Evolutionary conservation across 2,329 filamentous ascomycete species (phyloP), one percentile per base, ranked within the genome.

Genomic region (Penicillium olsonii): DNA sequence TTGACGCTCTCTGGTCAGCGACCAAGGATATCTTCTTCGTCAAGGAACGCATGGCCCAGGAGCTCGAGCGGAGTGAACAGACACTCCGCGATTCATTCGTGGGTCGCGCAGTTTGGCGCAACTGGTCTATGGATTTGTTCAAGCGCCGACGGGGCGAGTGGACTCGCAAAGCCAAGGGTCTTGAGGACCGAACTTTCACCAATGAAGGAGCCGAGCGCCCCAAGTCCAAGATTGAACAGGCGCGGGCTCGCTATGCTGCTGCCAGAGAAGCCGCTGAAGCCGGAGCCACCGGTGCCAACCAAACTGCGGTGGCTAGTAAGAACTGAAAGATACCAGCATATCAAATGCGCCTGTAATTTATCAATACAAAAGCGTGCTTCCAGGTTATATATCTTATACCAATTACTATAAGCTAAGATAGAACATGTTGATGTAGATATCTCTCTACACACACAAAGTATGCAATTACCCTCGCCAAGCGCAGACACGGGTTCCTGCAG

Each of bases 41-140:
- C 52, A 82, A 85, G 48, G 85, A 89, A 67, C 77, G 83, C 37
- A 79, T 89, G 52, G 85, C 85, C 2, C 77, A 83, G 56, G 82
- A 87, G 57, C 73, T 90, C 9, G 72, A 77, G 0, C 73, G 78
- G 45, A 78, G 82, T 48, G 86, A 88, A 63, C 67, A 74, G n/a
- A 61, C 71, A 1, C 68, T 89, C 15, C 78, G 85, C n/a, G 84
- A 87, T 49, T 84, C 81, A 1, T 81, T 79, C 29, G 77, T 83
- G 18, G 87, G 87, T 2, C 75, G 85, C 27, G 84, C 83, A 3
- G 85, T 89, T 10, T 88, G 85, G 85, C 78, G 83, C 56, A 89
- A 88, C 62, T 90, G 87, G 86, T 80, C 77, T 29, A 85, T 89
- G 81, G 87, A 90, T 68, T 69, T 87, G 5, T 89, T 85, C 68